Percentiles rank a stretch among this genome's conserved stretches.
Evolutionary conservation across 129 eudicot species (phyloP).

Genomic region (Gnaphalium uliginosum): DNA sequence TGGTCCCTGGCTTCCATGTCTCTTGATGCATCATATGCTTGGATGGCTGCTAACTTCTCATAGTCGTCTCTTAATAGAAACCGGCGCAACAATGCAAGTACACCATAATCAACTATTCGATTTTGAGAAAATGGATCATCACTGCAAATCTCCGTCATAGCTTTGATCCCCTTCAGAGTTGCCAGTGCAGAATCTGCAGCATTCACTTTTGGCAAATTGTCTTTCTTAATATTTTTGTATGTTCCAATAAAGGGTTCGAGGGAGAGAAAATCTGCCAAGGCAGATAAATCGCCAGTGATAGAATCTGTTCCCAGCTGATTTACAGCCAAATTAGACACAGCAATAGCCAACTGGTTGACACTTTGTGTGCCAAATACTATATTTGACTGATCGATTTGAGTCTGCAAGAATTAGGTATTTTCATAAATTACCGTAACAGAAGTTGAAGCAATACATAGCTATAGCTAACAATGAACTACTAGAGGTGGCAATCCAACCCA

Average conservation of each 20-base stretch:
- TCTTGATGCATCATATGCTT: constrained; percentile 97
- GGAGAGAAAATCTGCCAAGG: constrained; percentile 68
- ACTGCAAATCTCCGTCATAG: constrained; percentile 81
- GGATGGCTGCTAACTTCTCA: constrained; percentile 86
- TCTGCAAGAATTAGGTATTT: constrained; percentile 53
- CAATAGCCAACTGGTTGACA: constrained; percentile 66
- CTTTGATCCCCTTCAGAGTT: constrained; percentile 92
- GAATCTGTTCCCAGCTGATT: constrained; percentile 54
- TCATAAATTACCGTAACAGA: constrained; percentile 25
- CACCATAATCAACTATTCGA: constrained; percentile 68
- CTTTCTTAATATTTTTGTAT: constrained; percentile 67
- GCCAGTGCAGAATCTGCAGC: constrained; percentile 93
- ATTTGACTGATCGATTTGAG: constrained; percentile 85
- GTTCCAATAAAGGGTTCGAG: constrained; percentile 82
- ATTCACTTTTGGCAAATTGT: constrained; percentile 51
- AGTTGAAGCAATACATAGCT: not conserved
- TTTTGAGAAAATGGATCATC: constrained; percentile 66
- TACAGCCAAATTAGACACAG: constrained; percentile 84
- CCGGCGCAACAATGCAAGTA: constrained; percentile 68
- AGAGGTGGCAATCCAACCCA: not conserved
- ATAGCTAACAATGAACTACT: not conserved
- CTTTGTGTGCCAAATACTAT: constrained; percentile 67
- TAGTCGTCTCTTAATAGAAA: constrained; percentile 79
- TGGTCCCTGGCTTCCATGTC: constrained; percentile 68
- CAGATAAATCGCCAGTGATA: constrained; percentile 46